These are phyloP conservation scores for Clavispora vitiphila DNA, from an alignment of 805 yeast species.

Conservation along the genomic window DNA sequence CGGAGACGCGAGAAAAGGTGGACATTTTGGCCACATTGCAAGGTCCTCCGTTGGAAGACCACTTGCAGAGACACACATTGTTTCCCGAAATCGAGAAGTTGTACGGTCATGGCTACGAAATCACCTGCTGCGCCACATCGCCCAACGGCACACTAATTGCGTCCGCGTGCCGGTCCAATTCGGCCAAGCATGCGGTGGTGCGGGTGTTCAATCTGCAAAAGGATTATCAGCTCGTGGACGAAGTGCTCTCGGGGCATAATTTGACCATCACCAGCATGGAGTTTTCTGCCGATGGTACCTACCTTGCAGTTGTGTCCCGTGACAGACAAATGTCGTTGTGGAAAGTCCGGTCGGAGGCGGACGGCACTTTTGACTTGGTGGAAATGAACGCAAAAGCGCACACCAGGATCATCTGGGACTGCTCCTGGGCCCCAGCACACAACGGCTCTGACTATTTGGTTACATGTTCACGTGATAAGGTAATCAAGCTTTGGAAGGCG, in stretches of 20 bases:
- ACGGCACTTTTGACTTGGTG: constrained; percentile 32
- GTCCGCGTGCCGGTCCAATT: constrained; percentile 88
- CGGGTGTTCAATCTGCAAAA: constrained; percentile 61
- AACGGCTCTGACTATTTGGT: constrained; percentile 43
- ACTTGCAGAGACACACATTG: constrained; percentile 81
- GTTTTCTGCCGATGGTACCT: constrained; percentile 65
- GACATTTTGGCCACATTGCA: constrained; percentile 43
- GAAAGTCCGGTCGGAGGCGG: constrained; percentile 32
- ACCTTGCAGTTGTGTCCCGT: constrained; percentile 74
- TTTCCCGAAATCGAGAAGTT: constrained; percentile 95
- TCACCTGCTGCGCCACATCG: constrained; percentile 70
- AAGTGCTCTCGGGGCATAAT: constrained; percentile 60
- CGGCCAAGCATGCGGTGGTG: constrained; percentile 77
- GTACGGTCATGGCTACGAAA: constrained; percentile 97
- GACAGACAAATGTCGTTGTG: constrained; percentile 84
- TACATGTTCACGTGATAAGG: constrained; percentile 85
- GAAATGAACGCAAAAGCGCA: constrained; percentile 71
- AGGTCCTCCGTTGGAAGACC: constrained; percentile 73
- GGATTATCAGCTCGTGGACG: constrained; percentile 46
- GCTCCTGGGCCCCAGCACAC: constrained; percentile 69
- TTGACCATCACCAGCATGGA: constrained; percentile 80
- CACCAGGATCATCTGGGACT: constrained; percentile 90
- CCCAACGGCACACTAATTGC: constrained; percentile 64
- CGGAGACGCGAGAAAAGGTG: constrained; percentile 27
- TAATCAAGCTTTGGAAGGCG: constrained; percentile 62